Evolutionary conservation across 371 early-diverging fungal species (phyloP).

Genomic region (Vairimorpha necatrix): DNA sequence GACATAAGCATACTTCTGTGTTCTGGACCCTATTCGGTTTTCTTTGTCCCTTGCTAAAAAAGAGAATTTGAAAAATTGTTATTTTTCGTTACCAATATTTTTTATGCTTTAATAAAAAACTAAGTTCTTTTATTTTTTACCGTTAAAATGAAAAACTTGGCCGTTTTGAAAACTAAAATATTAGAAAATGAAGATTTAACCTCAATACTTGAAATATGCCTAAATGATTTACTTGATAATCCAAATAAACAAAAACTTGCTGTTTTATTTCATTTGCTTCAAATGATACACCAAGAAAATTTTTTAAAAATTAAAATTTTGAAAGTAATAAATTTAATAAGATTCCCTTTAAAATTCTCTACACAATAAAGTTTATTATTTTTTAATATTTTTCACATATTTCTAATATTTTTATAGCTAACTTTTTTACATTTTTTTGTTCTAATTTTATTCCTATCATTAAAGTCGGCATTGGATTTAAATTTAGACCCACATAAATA

Average conservation of each 20-base stretch:
- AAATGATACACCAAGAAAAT: not conserved
- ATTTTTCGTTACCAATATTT: too few species aligned
- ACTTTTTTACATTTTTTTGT: constrained; percentile 23
- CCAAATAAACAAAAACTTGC: not conserved
- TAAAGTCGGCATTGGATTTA: constrained; percentile 37
- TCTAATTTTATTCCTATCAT: constrained; percentile 37
- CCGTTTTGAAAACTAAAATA: not conserved
- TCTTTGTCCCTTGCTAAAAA: too few species aligned
- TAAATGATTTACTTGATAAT: not conserved
- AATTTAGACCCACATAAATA: constrained; percentile 25
- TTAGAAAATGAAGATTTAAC: not conserved
- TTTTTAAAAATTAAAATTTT: not conserved
- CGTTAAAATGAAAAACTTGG: not conserved
- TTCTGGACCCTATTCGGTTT: too few species aligned
- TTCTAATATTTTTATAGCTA: constrained; percentile 5
- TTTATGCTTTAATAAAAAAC: too few species aligned
- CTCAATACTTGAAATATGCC: not conserved
- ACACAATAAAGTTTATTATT: not conserved
- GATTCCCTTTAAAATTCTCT: constrained; percentile 35
- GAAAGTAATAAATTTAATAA: constrained; percentile 27
- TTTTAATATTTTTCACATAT: constrained; percentile 10
- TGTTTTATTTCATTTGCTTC: not conserved
- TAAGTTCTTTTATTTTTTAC: constrained; percentile 15
- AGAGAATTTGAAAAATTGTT: too few species aligned
- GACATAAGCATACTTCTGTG: too few species aligned